Evolutionary conservation across 192 early-diverging fungal genomes (phyloP).

Genomic region (Funneliformis mosseae): DNA sequence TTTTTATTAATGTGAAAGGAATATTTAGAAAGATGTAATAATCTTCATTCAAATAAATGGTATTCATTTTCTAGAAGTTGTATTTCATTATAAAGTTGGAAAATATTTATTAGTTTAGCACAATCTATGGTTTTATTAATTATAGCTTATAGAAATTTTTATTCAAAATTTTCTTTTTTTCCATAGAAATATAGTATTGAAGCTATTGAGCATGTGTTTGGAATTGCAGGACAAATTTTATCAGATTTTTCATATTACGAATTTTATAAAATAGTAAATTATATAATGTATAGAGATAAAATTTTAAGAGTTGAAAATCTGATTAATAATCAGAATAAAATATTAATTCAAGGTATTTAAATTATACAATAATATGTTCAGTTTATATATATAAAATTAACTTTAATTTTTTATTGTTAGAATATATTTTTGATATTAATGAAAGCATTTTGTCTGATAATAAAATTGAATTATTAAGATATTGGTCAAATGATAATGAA

Average conservation of each 20-base stretch:
- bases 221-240: neutral
- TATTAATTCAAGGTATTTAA: neutral
- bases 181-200: neutral
- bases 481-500: neutral
- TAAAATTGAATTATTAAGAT: neutral
- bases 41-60: neutral
- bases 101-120: neutral
- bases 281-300: neutral
- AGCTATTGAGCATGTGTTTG: neutral
- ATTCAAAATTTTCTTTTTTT: neutral
- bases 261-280: neutral
- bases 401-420: neutral
- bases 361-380: neutral
- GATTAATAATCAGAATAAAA: neutral
- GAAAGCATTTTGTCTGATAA: neutral
- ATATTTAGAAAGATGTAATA: neutral
- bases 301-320: neutral
- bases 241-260: neutral
- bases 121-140: neutral
- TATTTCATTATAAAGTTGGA: neutral
- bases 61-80: neutral
- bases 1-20: neutral
- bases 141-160: neutral
- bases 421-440: constrained; percentile 1
- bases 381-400: neutral